These are phyloP conservation scores for Pleoardoris graminearum DNA, from an alignment of 2,329 filamentous ascomycete genomes.

Conservation along the genomic window DNA sequence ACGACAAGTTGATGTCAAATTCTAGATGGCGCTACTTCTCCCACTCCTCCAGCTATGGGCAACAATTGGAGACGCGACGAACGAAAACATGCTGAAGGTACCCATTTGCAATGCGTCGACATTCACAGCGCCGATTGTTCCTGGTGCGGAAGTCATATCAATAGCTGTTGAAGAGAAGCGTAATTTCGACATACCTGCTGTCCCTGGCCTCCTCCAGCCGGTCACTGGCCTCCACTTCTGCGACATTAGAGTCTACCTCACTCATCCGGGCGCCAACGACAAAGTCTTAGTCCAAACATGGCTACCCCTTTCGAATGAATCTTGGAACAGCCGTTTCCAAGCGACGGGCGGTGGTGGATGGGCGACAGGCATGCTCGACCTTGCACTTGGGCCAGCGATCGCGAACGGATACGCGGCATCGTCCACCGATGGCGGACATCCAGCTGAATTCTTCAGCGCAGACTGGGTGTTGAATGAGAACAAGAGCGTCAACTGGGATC, in stretches of 20 bases:
- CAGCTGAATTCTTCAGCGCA: neutral
- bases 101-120: constrained; percentile 1
- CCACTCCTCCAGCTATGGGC: constrained; percentile 1
- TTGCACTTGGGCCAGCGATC: constrained; percentile 16
- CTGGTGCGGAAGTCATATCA: constrained; percentile 16
- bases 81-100: neutral
- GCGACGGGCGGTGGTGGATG: constrained; percentile 31
- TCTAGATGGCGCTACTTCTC: neutral
- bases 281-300: constrained; percentile 18
- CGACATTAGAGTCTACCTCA: constrained; percentile 23
- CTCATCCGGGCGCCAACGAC: constrained; percentile 24
- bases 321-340: constrained; percentile 32
- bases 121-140: constrained; percentile 9
- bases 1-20: neutral
- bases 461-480: constrained; percentile 7
- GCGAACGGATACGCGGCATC: constrained; percentile 27
- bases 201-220: constrained; percentile 16
- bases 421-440: constrained; percentile 29
- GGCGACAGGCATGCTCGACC: constrained; percentile 21
- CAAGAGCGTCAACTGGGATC: constrained; percentile 13
- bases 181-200: constrained; percentile 12
- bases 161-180: constrained; percentile 17
- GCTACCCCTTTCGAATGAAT: constrained; percentile 12
- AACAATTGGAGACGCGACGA: neutral
- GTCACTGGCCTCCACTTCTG: constrained; percentile 17